Base-by-base conservation (phyloP, 441 rosid genomes). In the Cnidoscolus chayamansa region DNA sequence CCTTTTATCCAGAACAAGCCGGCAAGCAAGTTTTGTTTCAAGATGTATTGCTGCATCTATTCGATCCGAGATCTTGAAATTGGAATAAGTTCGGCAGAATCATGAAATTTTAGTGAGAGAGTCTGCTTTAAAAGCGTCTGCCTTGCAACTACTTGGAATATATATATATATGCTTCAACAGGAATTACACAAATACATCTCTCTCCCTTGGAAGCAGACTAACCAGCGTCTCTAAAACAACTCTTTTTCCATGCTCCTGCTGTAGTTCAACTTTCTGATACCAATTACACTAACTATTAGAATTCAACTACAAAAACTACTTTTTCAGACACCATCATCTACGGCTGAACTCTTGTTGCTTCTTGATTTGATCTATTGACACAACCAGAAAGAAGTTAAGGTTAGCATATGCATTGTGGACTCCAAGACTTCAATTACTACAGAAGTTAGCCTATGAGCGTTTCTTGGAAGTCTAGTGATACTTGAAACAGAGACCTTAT, bases 221-320 rank as follows among this genome's bases (percentile, higher is more conserved):
- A 62, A 79, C 86, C 20, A 89, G 87, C 76, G 83, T 88, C 84
- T 92, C 93, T 70, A 94, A 80, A 67, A 94, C 76, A 72, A 76
- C 85, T 83, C 97, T 84, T 82, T 92, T 92, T 81, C 90, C 93
- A 50, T 92, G 97, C 78, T 94, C 97, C 73, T 86, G 82, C 53
- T 74, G 86, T 3, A 92, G 86, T 57, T 90, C 97, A 4, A 89
- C 85, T 74, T 88, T 90, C 87, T 90, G 37, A 35, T 25, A 25
- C 25, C 25, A 2, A 35, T 2, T 35, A 2, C 37, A 3, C 7
- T 40, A 40, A 40, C 6, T 25, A 25, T 35, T 35, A 35, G 0
- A 35, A 35, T 35, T 35, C 25, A 25, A 25, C 25, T 25, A 25
- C 25, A 25, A 25, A 25, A 25, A 25, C 2, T 25, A 25, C 25